phyloP scores from a whole-genome alignment of 305 asterid genomes.

The Petunia hybrid region DNA sequence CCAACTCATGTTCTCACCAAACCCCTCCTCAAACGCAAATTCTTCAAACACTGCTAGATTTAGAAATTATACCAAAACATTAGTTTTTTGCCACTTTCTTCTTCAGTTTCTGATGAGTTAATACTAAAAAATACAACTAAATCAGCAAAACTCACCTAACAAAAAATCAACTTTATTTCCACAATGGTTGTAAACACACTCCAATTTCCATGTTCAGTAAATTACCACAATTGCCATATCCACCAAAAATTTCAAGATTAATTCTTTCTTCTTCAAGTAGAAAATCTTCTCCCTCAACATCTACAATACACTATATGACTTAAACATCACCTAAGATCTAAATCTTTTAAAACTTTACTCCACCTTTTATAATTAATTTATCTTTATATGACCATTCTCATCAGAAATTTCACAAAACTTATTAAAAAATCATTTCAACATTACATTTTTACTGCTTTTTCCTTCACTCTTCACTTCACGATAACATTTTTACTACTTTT shows the following conservation, averaged over 20 bases:
- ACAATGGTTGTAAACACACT: constrained; percentile 17
- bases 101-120: background rate
- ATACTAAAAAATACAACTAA: constrained; percentile 18
- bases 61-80: constrained; percentile 30
- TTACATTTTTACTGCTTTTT: background rate
- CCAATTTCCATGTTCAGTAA: constrained; percentile 2
- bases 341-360: background rate
- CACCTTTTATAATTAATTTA: background rate
- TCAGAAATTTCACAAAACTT: background rate
- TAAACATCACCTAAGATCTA: constrained; percentile 19
- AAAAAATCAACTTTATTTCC: background rate
- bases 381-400: background rate
- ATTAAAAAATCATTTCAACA: constrained; percentile 2
- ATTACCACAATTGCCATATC: background rate
- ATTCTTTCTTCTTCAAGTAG: background rate
- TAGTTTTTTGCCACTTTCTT: constrained; percentile 12
- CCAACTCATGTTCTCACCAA: constrained; percentile 26
- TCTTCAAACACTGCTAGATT: constrained; percentile 7
- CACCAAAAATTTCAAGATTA: constrained; percentile 17
- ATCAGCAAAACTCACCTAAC: constrained; percentile 21
- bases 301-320: background rate
- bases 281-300: constrained; percentile 25
- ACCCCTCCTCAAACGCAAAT: constrained; percentile 23
- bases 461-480: constrained; percentile 14
- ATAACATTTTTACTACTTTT: background rate